phyloP scores from a whole-genome alignment of 768 basidiomycete species.

The Serendipita sp. region DNA sequence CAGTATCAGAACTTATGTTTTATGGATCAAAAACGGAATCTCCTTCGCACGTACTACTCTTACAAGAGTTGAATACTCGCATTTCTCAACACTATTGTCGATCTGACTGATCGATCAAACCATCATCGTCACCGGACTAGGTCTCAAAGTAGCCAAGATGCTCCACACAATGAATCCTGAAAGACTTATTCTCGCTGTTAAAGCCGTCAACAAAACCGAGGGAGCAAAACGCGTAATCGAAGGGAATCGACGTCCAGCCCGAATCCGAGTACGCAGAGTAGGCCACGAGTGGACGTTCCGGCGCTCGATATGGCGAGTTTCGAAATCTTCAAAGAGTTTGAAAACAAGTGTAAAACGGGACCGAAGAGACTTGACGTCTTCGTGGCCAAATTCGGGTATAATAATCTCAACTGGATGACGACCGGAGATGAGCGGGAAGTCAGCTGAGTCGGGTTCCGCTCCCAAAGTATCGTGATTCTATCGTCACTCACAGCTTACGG shows the following conservation, averaged over 20 bases:
- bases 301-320: constrained; percentile 6
- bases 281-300: constrained; percentile 6
- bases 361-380: constrained; percentile 7
- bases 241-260: not conserved
- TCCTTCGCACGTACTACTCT: no score
- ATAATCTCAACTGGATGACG: not conserved
- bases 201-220: constrained; percentile 17
- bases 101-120: constrained; percentile 10
- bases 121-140: constrained; percentile 10
- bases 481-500: not conserved
- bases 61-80: no score
- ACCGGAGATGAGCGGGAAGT: constrained; percentile 9
- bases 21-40: no score
- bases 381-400: constrained; percentile 8
- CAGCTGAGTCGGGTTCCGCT: not conserved
- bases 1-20: no score
- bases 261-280: not conserved
- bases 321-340: constrained; percentile 7
- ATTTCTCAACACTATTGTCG: not conserved
- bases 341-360: constrained; percentile 5
- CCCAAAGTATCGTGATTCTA: not conserved
- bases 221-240: not conserved
- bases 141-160: constrained; percentile 14
- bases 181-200: constrained; percentile 21
- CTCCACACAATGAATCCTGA: constrained; percentile 20